Evolutionary conservation across 108 stramenopile species (phyloP).

Genomic region (Nitzschia sp.): DNA sequence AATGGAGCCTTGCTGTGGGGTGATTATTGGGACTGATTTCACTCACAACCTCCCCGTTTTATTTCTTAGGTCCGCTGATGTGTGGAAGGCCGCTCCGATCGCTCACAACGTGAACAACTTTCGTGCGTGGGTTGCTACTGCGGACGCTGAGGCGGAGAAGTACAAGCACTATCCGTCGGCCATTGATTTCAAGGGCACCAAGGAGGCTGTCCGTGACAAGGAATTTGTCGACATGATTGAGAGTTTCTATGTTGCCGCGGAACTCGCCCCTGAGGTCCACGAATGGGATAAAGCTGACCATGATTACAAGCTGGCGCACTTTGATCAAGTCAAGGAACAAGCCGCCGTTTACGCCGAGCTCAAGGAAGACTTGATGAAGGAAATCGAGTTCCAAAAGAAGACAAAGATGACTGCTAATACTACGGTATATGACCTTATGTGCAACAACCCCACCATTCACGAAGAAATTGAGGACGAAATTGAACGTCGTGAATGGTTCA

Average conservation of each 20-base stretch:
- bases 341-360: conserved; percentile 43
- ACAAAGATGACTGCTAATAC: conserved; percentile 77
- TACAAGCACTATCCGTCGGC: conserved; percentile 77
- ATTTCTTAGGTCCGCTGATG: conserved; percentile 64
- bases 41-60: background rate
- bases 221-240: conserved; percentile 77
- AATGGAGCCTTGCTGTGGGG: background rate
- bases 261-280: conserved; percentile 64
- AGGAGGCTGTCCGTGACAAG: conserved; percentile 70
- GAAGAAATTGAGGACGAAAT: conserved; percentile 88
- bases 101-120: conserved; percentile 72
- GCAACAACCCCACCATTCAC: conserved; percentile 85
- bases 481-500: conserved; percentile 90
- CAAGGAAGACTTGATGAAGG: conserved; percentile 47
- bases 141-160: conserved; percentile 81
- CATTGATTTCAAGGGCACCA: conserved; percentile 79
- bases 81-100: conserved; percentile 80
- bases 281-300: conserved; percentile 75
- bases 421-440: conserved; percentile 71
- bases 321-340: conserved; percentile 78
- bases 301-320: conserved; percentile 64
- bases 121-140: conserved; percentile 81
- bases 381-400: conserved; percentile 61
- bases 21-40: background rate
- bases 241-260: conserved; percentile 62